Conservation (phyloP, 768 basidiomycete genomes). For the Crucibulum laeve region DNA sequence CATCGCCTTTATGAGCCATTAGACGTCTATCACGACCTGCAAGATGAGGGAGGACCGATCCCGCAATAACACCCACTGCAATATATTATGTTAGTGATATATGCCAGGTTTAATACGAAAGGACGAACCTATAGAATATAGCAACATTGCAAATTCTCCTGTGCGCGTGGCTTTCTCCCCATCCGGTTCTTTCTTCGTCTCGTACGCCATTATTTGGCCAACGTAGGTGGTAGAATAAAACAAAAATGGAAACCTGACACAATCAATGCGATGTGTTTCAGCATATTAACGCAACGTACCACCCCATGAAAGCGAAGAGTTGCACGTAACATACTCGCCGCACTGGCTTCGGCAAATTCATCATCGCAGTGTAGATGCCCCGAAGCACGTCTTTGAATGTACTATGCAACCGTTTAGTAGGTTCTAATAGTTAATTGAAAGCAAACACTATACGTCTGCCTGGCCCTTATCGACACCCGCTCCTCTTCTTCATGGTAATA, state of each 20-base stretch:
- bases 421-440: too few relatives aligned
- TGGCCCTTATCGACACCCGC: conserved; percentile 36
- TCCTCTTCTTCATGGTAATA: conserved; percentile 79
- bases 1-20: conserved; percentile 65
- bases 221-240: conserved; percentile 97
- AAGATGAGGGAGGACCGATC: conserved; percentile 75
- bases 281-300: conserved; percentile 40
- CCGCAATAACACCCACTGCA: conserved; percentile 81
- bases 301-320: conserved; percentile 95
- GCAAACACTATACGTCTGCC: conserved; percentile 29
- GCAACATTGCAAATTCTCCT: conserved; percentile 84
- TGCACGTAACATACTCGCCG: conserved; percentile 91
- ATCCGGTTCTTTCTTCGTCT: conserved; percentile 70
- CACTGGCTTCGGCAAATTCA: conserved; percentile 78
- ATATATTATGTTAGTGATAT: conserved; percentile 7
- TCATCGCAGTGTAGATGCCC: conserved; percentile 72
- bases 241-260: conserved; percentile 84
- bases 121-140: conserved; percentile 80
- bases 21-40: conserved; percentile 79
- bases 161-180: conserved; percentile 78
- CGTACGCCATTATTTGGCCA: conserved; percentile 89
- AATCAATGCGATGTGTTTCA: neutral
- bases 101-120: neutral
- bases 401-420: too few relatives aligned
- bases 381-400: conserved; percentile 68